Conservation (phyloP, 345 rosid genomes). For the Hypericum androsaemum region DNA sequence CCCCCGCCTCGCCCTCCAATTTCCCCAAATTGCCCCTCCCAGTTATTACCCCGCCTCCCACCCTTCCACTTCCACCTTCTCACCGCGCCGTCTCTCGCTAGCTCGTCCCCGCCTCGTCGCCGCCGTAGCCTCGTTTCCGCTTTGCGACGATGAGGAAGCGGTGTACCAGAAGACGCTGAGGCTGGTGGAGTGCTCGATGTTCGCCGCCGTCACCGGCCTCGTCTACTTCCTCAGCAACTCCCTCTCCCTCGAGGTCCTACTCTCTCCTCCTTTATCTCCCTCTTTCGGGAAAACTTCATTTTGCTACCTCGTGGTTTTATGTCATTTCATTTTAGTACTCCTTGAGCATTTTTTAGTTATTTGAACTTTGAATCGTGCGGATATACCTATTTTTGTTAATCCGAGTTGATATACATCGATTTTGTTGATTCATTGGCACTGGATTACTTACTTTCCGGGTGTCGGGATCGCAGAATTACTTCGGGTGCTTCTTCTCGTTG, state of each 20-base stretch:
- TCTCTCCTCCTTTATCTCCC: not conserved
- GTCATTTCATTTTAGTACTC: no score
- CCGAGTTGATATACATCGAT: no score
- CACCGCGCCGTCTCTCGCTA: slow-evolving; percentile 15
- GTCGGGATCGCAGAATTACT: slow-evolving; percentile 54
- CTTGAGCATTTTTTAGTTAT: no score
- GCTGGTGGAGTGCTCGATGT: slow-evolving; percentile 90
- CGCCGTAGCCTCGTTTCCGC: no score
- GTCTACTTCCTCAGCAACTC: slow-evolving; percentile 88
- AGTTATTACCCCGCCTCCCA: not conserved
- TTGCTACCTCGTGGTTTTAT: no score
- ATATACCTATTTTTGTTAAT: no score
- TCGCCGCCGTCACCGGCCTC: slow-evolving; percentile 78
- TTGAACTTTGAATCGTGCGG: no score
- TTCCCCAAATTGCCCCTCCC: slow-evolving; percentile 11
- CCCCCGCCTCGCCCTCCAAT: slow-evolving; percentile 3
- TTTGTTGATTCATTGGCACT: no score
- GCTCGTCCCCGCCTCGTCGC: no score
- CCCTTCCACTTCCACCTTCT: slow-evolving; percentile 12
- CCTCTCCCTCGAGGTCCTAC: slow-evolving; percentile 69
- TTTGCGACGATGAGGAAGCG: slow-evolving; percentile 11
- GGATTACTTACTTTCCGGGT: no score
- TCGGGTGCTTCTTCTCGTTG: slow-evolving; percentile 87
- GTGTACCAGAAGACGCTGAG: slow-evolving; percentile 68
- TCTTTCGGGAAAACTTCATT: not conserved